These are phyloP conservation scores for Penicillium desertorum DNA, from an alignment of 495 filamentous ascomycete genomes.

Conservation along the genomic window DNA sequence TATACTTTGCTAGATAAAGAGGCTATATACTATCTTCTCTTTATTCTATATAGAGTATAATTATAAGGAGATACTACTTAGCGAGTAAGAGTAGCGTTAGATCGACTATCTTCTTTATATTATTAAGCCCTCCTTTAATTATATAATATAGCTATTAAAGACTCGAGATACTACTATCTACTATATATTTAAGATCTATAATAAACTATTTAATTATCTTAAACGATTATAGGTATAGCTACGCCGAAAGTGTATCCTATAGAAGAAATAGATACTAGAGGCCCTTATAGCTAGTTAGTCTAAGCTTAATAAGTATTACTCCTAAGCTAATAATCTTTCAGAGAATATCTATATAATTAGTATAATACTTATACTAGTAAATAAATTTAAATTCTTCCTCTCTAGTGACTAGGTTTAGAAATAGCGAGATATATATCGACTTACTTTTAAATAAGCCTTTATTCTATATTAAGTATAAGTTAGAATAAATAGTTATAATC, in stretches of 20 bases:
- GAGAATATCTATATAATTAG: slow-evolving; percentile 10
- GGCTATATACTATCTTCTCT: slow-evolving; percentile 13
- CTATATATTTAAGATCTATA: slow-evolving; percentile 19
- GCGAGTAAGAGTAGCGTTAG: slow-evolving; percentile 19
- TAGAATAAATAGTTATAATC: too few relatives aligned
- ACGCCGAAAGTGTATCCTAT: neutral
- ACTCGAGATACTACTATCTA: slow-evolving; percentile 16
- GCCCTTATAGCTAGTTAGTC: neutral
- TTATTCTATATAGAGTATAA: slow-evolving; percentile 4
- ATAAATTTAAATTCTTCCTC: slow-evolving; percentile 14
- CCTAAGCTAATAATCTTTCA: neutral
- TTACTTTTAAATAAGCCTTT: too few relatives aligned
- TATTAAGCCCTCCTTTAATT: slow-evolving; percentile 17
- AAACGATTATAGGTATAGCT: neutral
- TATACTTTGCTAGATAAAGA: neutral
- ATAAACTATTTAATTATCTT: slow-evolving; percentile 16
- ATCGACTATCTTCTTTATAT: slow-evolving; percentile 26
- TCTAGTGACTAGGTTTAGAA: too few relatives aligned
- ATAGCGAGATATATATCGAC: too few relatives aligned
- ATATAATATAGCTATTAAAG: slow-evolving; percentile 16
- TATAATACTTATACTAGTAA: slow-evolving; percentile 4
- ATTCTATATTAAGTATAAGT: too few relatives aligned
- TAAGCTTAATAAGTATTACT: slow-evolving; percentile 14
- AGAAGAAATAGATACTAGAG: slow-evolving; percentile 5
- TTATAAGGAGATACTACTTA: neutral